Conservation (phyloP, 2,329 filamentous ascomycete species). For the Onygenales sp. region DNA sequence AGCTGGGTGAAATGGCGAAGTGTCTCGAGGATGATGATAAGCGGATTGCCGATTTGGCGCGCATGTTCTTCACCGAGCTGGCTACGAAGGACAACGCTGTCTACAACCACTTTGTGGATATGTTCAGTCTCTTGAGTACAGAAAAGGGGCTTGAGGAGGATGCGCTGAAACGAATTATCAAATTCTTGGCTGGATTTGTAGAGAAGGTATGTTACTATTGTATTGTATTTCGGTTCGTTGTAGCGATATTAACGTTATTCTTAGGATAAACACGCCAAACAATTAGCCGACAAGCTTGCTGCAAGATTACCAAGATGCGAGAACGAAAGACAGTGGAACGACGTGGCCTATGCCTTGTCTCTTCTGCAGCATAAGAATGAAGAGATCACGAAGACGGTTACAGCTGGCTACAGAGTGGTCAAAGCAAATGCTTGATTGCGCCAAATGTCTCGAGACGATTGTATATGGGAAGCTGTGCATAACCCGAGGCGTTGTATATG, state of each 20-base stretch:
- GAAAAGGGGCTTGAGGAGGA: conserved; percentile 76
- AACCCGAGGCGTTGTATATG: no score
- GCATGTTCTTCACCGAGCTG: conserved; percentile 98
- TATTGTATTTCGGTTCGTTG: background rate
- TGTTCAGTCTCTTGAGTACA: conserved; percentile 87
- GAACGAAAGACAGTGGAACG: conserved; percentile 92
- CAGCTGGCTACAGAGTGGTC: conserved; percentile 50
- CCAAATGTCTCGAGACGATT: no score
- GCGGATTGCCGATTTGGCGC: conserved; percentile 80
- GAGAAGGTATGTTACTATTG: conserved; percentile 63
- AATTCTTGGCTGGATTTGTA: conserved; percentile 89
- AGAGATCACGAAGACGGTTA: conserved; percentile 35
- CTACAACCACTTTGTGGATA: conserved; percentile 98
- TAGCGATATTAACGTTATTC: background rate
- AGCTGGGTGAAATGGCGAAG: conserved; percentile 98
- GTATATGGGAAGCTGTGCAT: no score
- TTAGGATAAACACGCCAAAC: conserved; percentile 93
- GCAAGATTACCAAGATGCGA: conserved; percentile 78
- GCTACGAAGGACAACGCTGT: conserved; percentile 98
- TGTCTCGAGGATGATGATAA: conserved; percentile 95
- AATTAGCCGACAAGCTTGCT: conserved; percentile 85
- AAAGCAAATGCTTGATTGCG: conserved; percentile 45
- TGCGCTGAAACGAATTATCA: conserved; percentile 74
- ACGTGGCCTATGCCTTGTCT: conserved; percentile 86
- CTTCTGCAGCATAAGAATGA: conserved; percentile 65